These are phyloP conservation scores for Tremellales sp. DNA, from an alignment of 1,284 basidiomycete species.

Conservation along the genomic window DNA sequence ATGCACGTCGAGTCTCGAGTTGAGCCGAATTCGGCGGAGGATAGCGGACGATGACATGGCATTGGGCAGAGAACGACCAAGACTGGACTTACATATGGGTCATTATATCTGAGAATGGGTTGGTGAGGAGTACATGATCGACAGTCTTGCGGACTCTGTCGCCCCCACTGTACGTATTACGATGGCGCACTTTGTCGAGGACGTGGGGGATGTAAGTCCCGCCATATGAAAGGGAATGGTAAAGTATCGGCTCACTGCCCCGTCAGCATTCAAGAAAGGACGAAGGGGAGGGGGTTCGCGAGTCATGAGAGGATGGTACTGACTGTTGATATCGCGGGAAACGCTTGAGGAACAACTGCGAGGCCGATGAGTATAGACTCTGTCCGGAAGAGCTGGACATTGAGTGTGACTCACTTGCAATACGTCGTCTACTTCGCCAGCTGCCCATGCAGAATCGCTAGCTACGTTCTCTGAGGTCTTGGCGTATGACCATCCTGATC, in stretches of 20 bases:
- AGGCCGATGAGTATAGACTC: no score
- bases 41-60: no score
- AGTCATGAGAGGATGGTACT: no score
- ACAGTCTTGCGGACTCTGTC: slow-evolving; percentile 10
- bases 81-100: slow-evolving; percentile 4
- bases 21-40: no score
- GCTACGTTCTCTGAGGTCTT: slow-evolving; percentile 2
- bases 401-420: slow-evolving; percentile 10
- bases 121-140: slow-evolving; percentile 13
- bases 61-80: not conserved
- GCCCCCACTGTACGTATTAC: slow-evolving; percentile 3
- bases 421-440: slow-evolving; percentile 12
- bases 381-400: no score
- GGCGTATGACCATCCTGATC: slow-evolving; percentile 13
- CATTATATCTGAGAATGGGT: slow-evolving; percentile 11
- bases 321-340: no score
- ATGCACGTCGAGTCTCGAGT: no score
- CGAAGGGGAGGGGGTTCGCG: no score
- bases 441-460: slow-evolving; percentile 7
- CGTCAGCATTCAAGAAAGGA: slow-evolving; percentile 1
- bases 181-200: slow-evolving; percentile 2
- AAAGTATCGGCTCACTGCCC: slow-evolving; percentile 10
- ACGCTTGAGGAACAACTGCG: no score
- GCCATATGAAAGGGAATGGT: slow-evolving; percentile 13
- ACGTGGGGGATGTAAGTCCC: slow-evolving; percentile 10